These are phyloP conservation scores for Botrytis sinoallii DNA, from an alignment of 2,329 filamentous ascomycete genomes.

Conservation along the genomic window DNA sequence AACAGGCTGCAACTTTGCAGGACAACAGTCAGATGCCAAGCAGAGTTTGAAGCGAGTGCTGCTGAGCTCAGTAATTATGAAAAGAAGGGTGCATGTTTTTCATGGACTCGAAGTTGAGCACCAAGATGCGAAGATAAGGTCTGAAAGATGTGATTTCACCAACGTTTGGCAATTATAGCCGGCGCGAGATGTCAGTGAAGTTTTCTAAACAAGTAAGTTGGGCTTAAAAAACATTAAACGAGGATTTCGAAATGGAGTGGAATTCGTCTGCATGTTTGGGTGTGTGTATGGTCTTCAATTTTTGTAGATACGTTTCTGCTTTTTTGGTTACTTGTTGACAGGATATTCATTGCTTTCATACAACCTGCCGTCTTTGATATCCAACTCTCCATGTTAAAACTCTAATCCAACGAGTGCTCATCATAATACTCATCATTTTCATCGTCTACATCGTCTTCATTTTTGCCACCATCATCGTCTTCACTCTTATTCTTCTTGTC, in stretches of 20 bases:
- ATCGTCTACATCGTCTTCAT: neutral
- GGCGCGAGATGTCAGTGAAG: neutral
- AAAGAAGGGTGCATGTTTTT: neutral
- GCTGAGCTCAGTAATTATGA: neutral
- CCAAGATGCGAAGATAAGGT: neutral
- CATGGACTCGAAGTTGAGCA: neutral
- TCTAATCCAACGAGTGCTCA: neutral
- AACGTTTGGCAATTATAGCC: too few species aligned
- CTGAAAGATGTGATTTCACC: neutral
- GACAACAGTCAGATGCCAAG: neutral
- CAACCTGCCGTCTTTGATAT: neutral
- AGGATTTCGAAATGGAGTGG: neutral
- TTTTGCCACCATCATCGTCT: neutral
- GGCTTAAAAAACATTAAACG: neutral
- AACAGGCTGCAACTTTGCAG: neutral
- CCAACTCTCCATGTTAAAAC: neutral
- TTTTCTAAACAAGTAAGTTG: neutral
- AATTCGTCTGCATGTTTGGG: too few species aligned
- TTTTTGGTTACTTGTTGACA: neutral
- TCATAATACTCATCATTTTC: neutral
- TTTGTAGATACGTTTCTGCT: neutral
- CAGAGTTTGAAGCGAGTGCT: neutral
- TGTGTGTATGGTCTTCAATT: too few species aligned
- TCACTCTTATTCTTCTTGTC: neutral
- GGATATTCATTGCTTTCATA: neutral